Base-by-base conservation (phyloP, 2,329 filamentous ascomycete genomes). In the Rhexocercosporidium sp. region DNA sequence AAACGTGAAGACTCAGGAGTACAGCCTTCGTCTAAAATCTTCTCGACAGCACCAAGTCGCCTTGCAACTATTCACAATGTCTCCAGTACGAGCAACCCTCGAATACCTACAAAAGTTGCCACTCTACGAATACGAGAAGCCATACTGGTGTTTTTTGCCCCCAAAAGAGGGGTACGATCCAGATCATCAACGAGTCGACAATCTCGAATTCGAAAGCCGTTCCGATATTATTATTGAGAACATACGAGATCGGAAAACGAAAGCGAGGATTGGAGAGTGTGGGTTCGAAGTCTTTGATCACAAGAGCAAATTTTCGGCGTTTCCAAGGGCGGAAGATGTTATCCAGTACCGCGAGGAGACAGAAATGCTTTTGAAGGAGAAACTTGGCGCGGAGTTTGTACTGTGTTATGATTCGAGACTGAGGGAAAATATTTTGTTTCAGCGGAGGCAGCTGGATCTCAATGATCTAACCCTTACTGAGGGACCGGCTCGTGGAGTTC, bases 251-350 rank as follows among this genome's bases (percentile, higher is more conserved):
- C 25, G 61, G 9, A 22, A 57, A 5, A 27, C 37, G 1, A 14
- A 34, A 12, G 8, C 25, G 11, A 5, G 16, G 11, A 44, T 70
- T 16, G 46, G 66, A 3, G 51, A 65, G 1, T 63, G 46, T 37
- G 71, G 68, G 9, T 73, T 73, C 37, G 51, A 70, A 61, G 67
- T 73, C 4, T 41, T 60, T 20, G 14, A 66, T 12, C 68, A 72
- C 37, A 6, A 59, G 41, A 70, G 61, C 51, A 46, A 59, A n/a
- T 56, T 69, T n/a, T 59, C 59, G 1, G n/a, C 22, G 3, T 70
- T 71, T 51, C 54, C 60, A 0, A 47, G 39, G 12, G 29, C 60
- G n/a, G 51, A 62, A 5, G 62, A 71, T 49, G 29, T 71, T 9
- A 41, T 62, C 16, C 16, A 53, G 34, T 72, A 72, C 44, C 51